A percentile compares a stretch with the other conserved stretches of the same genome.
Evolutionary conservation across 768 basidiomycete genomes (phyloP).

Genomic region (Boletus sp.): DNA sequence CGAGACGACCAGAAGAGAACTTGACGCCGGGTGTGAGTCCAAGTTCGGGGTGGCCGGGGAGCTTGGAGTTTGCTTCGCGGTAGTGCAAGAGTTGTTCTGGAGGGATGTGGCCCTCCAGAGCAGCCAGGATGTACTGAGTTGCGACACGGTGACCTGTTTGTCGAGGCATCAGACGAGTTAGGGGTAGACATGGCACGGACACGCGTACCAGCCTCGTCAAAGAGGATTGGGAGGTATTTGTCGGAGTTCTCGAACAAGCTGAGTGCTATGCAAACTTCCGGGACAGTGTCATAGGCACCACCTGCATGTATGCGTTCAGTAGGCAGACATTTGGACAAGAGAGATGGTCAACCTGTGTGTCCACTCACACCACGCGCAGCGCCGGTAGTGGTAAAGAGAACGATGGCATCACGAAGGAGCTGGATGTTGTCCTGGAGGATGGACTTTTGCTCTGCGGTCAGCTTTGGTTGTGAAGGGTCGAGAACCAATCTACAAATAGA

Average conservation of each 20-base stretch:
- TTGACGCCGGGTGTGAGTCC: conserved; percentile 90
- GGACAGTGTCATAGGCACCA: conserved; percentile 73
- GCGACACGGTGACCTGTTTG: conserved; percentile 79
- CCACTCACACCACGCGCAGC: conserved; percentile 84
- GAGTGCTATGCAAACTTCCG: conserved; percentile 79
- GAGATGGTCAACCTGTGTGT: conserved; percentile 57
- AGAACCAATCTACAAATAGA: conserved; percentile 55
- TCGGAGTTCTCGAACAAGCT: conserved; percentile 63
- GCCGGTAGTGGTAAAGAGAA: conserved; percentile 83
- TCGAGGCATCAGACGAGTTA: neutral
- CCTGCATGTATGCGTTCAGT: conserved; percentile 33
- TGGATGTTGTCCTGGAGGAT: conserved; percentile 68
- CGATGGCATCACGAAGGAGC: conserved; percentile 79
- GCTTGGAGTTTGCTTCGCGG: conserved; percentile 80
- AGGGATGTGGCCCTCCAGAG: conserved; percentile 68
- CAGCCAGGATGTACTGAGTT: conserved; percentile 82
- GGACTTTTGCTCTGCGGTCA: conserved; percentile 60
- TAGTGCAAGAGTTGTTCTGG: conserved; percentile 79
- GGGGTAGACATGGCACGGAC: neutral
- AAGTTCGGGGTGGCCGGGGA: conserved; percentile 87
- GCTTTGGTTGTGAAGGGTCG: conserved; percentile 62
- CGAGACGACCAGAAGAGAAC: conserved; percentile 90
- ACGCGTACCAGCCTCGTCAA: conserved; percentile 77
- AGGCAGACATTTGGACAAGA: neutral
- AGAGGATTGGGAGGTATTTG: conserved; percentile 65